Evolutionary conservation across 2,329 filamentous ascomycete species (phyloP), one percentile per base, ranked within the genome.

Genomic region (Trichophyton equinum): DNA sequence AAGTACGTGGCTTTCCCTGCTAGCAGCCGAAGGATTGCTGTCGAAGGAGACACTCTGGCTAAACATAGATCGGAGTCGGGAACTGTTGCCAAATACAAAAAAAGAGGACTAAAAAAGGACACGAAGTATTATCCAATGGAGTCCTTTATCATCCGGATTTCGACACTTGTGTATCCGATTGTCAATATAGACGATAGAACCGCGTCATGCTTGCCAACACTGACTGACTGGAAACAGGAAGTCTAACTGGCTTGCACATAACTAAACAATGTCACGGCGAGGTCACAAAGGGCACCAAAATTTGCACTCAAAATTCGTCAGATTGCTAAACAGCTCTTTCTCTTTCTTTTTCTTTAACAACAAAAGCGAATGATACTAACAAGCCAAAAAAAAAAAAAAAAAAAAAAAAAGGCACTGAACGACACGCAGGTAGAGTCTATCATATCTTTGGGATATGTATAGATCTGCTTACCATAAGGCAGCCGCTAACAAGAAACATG

Each of bases 401-500:
- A 36, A 15, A 4, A 6, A 55, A 36, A 20, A 25, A 55, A 55
- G 27, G 15, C 13, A 13, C 25, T 30, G 4, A 30, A 36, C 8
- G 51, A 15, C 15, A 9, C 11, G 25, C 15, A 22, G 13, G 18
- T 51, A 27, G 27, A 27, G 13, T n/a, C 51, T 36, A 46, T 64
- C 65, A 83, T 59, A 81, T 91, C 83, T 99, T 99, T 15, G 94
- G 94, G 66, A 99, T 91, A 72, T 94, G 89, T 69, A 99, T 84
- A 36, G 85, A 92, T 81, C 92, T 95, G 78, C 90, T 96, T 65
- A 92, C 87, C 94, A 99, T 97, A 70, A 94, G 76, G 71, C 88
- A 95, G 20, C 91, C 94, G 72, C 95, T 90, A n/a, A 91, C 68
- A 62, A 95, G 79, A 75, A 96, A 99, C 63, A 97, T 70, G 25